Evolutionary conservation across 1,284 basidiomycete species (phyloP), one percentile per base, ranked within the genome.

Genomic region (Austropuccinia psidii): DNA sequence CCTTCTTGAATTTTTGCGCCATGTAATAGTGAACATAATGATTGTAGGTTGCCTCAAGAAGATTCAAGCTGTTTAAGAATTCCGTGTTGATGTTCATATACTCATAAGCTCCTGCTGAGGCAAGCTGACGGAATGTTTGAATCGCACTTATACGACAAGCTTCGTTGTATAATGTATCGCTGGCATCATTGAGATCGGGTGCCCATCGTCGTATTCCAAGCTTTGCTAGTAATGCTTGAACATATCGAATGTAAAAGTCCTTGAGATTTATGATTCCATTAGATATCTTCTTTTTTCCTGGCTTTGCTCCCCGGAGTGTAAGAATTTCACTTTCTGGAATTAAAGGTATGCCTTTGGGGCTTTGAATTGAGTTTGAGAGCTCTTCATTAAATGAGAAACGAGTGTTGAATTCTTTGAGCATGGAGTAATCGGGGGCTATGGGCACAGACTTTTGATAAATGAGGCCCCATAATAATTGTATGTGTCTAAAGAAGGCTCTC

Each of bases 381-480:
- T 57, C 8, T 21, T 58, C 29, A 27, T 41, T 2, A 15, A 6
- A 11, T 1, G 35, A 43, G n/a, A 55, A 70, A 11, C 19, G 3
- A 21, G 33, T 21, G 50, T 54, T 11, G 24, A 70, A 70, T 1
- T 3, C 24, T 15, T 29, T 5, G 13, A 60, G 24, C 8, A 29
- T 24, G 9, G 21, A n/a, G 6, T 35, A 21, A 4, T 33, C 7
- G 11, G 57, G 50, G 19, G 57, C 21, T 21, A 13, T 11, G 24
- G 68, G 68, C 1, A 70, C 57, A 1, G 45, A 45, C 6, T 57
- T 15, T 49, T 29, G 5, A 17, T 60, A 27, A 6, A 70, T 21
- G n/a, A 58, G 41, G 3, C 67, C 67, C 67, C 67, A 70, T 21
- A 70, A 13, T 2, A 70, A 8, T 33, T 49, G 37, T 37, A 70